Percentiles rank a stretch among this genome's conserved stretches.
Conservation (phyloP, 2,329 filamentous ascomycete species). For the Apiospora phragmitis region DNA sequence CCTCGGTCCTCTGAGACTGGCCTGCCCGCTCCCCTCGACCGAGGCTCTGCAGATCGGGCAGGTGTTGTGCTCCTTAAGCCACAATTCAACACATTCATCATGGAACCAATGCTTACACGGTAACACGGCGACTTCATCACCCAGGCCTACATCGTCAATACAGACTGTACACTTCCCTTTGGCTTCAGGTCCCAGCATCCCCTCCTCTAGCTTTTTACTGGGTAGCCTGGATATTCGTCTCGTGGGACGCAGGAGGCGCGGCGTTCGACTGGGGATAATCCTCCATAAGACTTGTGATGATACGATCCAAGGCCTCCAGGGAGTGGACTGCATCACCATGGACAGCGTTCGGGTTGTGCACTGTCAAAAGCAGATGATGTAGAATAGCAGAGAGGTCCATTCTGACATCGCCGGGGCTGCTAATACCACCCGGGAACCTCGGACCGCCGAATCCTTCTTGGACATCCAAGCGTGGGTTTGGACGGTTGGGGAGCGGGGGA, state of each 20-base stretch:
- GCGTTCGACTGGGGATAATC: slow-evolving; percentile 74
- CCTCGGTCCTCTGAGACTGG: not conserved
- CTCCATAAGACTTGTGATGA: slow-evolving; percentile 88
- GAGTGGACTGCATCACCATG: slow-evolving; percentile 85
- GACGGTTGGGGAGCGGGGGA: slow-evolving; percentile 30
- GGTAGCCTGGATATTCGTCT: slow-evolving; percentile 60
- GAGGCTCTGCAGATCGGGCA: slow-evolving; percentile 78
- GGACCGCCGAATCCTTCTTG: slow-evolving; percentile 23
- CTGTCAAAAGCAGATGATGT: slow-evolving; percentile 52
- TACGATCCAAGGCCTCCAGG: slow-evolving; percentile 85
- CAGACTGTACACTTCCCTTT: no score
- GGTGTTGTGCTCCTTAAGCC: slow-evolving; percentile 89
- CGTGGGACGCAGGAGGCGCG: slow-evolving; percentile 74
- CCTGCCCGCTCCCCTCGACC: slow-evolving; percentile 38
- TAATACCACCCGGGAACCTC: slow-evolving; percentile 14
- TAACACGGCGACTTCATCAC: slow-evolving; percentile 72
- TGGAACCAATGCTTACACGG: slow-evolving; percentile 97
- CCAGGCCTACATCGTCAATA: slow-evolving; percentile 77
- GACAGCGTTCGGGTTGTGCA: slow-evolving; percentile 50
- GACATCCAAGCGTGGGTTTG: slow-evolving; percentile 14
- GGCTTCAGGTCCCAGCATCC: slow-evolving; percentile 29
- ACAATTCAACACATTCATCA: slow-evolving; percentile 75
- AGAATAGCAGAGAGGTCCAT: slow-evolving; percentile 41
- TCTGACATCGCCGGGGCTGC: no score
- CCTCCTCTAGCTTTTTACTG: not conserved